Conservation (phyloP, 805 yeast species). For the Sugiyamaella valdiviana region DNA sequence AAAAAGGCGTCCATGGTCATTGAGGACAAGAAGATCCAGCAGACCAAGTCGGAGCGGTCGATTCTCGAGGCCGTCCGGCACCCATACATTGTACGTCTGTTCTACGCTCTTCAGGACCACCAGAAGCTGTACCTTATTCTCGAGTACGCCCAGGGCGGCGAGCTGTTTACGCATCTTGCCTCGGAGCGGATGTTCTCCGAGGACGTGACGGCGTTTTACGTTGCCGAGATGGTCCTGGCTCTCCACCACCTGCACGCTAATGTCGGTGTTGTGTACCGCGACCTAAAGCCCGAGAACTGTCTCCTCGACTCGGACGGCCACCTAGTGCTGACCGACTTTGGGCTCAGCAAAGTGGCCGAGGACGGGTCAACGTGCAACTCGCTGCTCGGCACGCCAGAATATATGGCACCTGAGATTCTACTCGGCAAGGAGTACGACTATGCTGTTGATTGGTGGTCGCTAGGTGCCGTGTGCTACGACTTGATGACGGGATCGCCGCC, state of each 20-base stretch:
- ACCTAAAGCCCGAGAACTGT: constrained; percentile 86
- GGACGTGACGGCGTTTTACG: constrained; percentile 65
- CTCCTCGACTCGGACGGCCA: constrained; percentile 72
- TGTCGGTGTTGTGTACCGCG: constrained; percentile 80
- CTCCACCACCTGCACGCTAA: constrained; percentile 61
- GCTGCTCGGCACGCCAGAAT: constrained; percentile 71
- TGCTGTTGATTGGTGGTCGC: constrained; percentile 86
- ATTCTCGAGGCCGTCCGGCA: constrained; percentile 68
- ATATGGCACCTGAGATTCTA: constrained; percentile 86
- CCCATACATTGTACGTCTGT: constrained; percentile 74
- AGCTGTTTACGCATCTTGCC: constrained; percentile 60
- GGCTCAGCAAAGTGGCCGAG: constrained; percentile 48
- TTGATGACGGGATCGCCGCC: constrained; percentile 84
- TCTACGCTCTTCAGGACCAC: constrained; percentile 77
- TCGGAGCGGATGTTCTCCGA: constrained; percentile 45
- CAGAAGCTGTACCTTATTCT: constrained; percentile 67
- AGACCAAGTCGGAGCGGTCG: constrained; percentile 74
- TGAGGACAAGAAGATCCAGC: constrained; percentile 50
- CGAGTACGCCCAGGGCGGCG: constrained; percentile 88
- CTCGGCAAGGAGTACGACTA: constrained; percentile 72
- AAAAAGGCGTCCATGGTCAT: constrained; percentile 76
- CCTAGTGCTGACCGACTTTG: constrained; percentile 79
- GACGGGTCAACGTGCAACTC: constrained; percentile 45
- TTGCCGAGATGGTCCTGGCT: constrained; percentile 77
- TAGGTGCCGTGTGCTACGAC: constrained; percentile 77